Evolutionary conservation across 2,329 filamentous ascomycete species (phyloP), one percentile per base, ranked within the genome.

Genomic region (Ceratocystis diversiconidia): DNA sequence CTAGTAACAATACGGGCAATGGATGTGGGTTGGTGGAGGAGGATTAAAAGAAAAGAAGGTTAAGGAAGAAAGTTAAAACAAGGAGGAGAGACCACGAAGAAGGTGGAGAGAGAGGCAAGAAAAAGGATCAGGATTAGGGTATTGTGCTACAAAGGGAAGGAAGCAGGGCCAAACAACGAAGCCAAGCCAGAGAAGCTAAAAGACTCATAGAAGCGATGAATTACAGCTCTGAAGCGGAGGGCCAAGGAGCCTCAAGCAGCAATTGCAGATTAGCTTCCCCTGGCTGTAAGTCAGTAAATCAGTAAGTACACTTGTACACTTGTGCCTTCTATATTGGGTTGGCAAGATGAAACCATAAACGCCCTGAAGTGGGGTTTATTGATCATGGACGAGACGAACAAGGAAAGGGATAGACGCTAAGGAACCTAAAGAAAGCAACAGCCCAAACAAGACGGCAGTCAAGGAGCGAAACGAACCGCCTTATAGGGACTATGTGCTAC

Each of bases 11-110:
- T 15, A 5, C 8, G 5, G 43, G 48, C 32, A 15, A 12, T 52
- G 36, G 60, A 6, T n/a, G 28, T 43, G 65, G 68, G 30, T 25
- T 62, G 12, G 67, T 66, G 25, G 32, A 44, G 57, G n/a, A 17
- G 8, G 41, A 63, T 10, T 28, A n/a, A 55, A 22, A 63, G 32
- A n/a, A 59, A 43, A 44, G 22, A 22, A 62, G 46, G 25, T 28
- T 50, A 15, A 61, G 32, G 41, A n/a, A 36, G 25, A 62, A 62
- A 60, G 50, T 57, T 25, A n/a, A 44, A 65, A n/a, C 36, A 61
- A 65, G 32, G 55, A 50, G 41, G 61, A 65, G 59, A 41, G 48
- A 59, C 36, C 28, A 46, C 25, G 22, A 50, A 63, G 43, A 52
- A 50, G 61, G 28, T 28, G 61, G 41, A 62, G 44, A 62, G 41